Conservation (phyloP, 495 filamentous ascomycete species). For the Aspergillus steynii region DNA sequence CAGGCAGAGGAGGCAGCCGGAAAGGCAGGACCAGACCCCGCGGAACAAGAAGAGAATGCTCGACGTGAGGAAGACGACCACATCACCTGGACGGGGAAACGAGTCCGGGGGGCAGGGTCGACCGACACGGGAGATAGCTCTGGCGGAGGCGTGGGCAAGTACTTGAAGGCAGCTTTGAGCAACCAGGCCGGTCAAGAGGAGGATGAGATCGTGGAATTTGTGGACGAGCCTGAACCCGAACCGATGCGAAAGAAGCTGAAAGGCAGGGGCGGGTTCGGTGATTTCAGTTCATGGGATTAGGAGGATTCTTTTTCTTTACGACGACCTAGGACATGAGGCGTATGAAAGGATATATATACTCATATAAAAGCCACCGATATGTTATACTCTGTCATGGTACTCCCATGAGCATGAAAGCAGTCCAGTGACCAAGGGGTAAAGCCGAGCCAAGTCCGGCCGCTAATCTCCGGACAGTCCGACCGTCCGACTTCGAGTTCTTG, state of each 20-base stretch:
- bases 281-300: constrained; percentile 62
- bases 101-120: constrained; percentile 59
- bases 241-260: constrained; percentile 81
- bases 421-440: too few species aligned
- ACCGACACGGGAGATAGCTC: constrained; percentile 44
- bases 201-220: constrained; percentile 59
- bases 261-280: constrained; percentile 78
- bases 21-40: constrained; percentile 34
- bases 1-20: constrained; percentile 51
- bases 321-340: neutral
- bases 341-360: neutral
- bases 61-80: constrained; percentile 81
- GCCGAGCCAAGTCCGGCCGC: neutral
- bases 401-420: too few species aligned
- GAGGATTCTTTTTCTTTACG: too few species aligned
- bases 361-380: neutral
- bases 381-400: too few species aligned
- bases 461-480: neutral
- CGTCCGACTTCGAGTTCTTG: too few species aligned
- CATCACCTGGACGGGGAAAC: constrained; percentile 91
- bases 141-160: constrained; percentile 71
- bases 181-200: constrained; percentile 41
- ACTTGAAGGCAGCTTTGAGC: constrained; percentile 61
- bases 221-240: constrained; percentile 61
- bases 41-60: constrained; percentile 40